A percentile compares a stretch with the other conserved stretches of the same genome.
Evolutionary conservation across 352 stramenopile species (phyloP).

Genomic region (Pythium aquatile): DNA sequence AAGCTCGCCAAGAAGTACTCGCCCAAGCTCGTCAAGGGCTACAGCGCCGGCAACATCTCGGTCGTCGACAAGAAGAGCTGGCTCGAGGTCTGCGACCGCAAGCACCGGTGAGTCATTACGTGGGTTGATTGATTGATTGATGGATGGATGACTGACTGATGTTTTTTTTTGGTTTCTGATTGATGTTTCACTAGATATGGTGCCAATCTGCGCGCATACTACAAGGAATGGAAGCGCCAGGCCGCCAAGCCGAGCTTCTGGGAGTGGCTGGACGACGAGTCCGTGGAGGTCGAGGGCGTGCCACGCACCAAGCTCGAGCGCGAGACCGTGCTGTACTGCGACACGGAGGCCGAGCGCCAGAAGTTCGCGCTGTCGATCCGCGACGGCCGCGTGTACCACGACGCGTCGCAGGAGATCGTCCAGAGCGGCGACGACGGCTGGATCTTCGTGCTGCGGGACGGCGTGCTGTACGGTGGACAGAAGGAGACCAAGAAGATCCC

Average conservation of each 20-base stretch:
- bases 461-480: slow-evolving; percentile 91
- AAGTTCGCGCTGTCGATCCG: slow-evolving; percentile 87
- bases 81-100: slow-evolving; percentile 87
- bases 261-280: slow-evolving; percentile 88
- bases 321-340: slow-evolving; percentile 95
- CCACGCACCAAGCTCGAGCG: slow-evolving; percentile 92
- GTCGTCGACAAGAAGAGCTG: slow-evolving; percentile 91
- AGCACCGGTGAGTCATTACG: slow-evolving; percentile 60
- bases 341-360: slow-evolving; percentile 84
- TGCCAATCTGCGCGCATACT: slow-evolving; percentile 96
- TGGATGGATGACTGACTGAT: slow-evolving; percentile 5
- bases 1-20: slow-evolving; percentile 89
- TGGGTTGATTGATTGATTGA: slow-evolving; percentile 1
- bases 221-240: slow-evolving; percentile 95
- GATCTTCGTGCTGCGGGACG: slow-evolving; percentile 97
- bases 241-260: slow-evolving; percentile 81
- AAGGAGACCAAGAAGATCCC: slow-evolving; percentile 94
- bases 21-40: slow-evolving; percentile 85
- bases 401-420: slow-evolving; percentile 71
- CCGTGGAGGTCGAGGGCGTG: slow-evolving; percentile 84
- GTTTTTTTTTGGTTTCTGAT: background rate
- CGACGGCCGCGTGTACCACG: slow-evolving; percentile 63
- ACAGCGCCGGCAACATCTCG: slow-evolving; percentile 88
- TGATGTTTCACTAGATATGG: slow-evolving; percentile 71
- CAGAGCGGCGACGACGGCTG: slow-evolving; percentile 92